phyloP scores from a whole-genome alignment of 257 asterid genomes.

The Capsicum rhomboideum region DNA sequence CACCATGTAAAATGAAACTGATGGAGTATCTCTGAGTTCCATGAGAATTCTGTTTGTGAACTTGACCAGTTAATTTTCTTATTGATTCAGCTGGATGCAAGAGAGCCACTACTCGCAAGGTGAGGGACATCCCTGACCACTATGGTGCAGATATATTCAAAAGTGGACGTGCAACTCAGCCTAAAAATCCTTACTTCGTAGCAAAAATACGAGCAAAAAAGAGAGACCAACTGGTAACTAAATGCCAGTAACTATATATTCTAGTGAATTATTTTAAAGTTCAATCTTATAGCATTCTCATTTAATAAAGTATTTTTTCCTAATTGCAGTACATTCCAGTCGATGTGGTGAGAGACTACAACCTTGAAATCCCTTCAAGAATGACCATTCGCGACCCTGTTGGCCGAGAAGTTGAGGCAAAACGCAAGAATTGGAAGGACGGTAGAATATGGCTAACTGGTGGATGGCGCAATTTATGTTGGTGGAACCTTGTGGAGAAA shows the following conservation, averaged over 20 bases:
- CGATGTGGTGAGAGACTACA: background rate
- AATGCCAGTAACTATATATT: background rate
- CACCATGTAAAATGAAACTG: background rate
- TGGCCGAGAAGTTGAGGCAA: background rate
- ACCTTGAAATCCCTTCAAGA: background rate
- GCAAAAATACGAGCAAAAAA: background rate
- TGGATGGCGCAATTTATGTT: slow-evolving; percentile 6
- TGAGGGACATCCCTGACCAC: background rate
- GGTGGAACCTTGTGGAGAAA: slow-evolving; percentile 1
- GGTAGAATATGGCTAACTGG: slow-evolving; percentile 2
- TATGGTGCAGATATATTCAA: background rate
- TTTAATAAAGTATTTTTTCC: background rate
- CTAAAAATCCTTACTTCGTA: slow-evolving; percentile 8
- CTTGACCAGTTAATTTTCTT: background rate
- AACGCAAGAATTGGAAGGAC: background rate
- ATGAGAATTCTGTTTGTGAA: background rate
- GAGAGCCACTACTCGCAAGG: background rate
- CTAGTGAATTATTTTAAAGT: background rate
- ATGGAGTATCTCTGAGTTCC: background rate
- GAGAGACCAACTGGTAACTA: background rate
- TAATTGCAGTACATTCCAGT: slow-evolving; percentile 4
- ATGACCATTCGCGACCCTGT: background rate
- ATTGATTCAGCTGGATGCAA: background rate
- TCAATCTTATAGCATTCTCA: background rate
- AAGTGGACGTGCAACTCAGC: background rate